Conservation (phyloP, 805 yeast species). For the Ogataea degrootiae region DNA sequence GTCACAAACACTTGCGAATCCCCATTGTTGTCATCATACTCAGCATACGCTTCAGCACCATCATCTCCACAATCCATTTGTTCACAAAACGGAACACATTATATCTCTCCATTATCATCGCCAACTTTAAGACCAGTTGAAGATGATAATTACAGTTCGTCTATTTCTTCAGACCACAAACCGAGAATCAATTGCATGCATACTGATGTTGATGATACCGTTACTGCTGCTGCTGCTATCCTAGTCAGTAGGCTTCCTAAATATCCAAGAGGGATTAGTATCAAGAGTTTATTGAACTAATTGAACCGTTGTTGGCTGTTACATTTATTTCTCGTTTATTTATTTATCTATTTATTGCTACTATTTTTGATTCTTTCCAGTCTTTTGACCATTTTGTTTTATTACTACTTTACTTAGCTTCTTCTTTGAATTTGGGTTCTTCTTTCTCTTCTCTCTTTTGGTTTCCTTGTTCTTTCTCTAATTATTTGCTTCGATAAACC, state of each 20-base stretch:
- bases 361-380: neutral
- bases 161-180: too few species aligned
- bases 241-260: slow-evolving; percentile 2
- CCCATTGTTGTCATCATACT: too few species aligned
- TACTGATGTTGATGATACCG: neutral
- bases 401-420: too few species aligned
- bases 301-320: neutral
- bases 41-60: too few species aligned
- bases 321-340: neutral
- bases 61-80: neutral
- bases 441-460: too few species aligned
- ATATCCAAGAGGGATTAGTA: slow-evolving; percentile 17
- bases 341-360: neutral
- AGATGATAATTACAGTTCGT: neutral
- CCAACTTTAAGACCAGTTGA: slow-evolving; percentile 19
- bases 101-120: slow-evolving; percentile 25
- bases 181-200: neutral
- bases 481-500: too few species aligned
- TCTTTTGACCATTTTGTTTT: too few species aligned
- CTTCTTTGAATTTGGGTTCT: too few species aligned
- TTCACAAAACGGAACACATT: neutral
- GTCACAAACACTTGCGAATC: too few species aligned
- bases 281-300: slow-evolving; percentile 25
- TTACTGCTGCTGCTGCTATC: slow-evolving; percentile 1
- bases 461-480: too few species aligned